A percentile compares a stretch with the other conserved stretches of the same genome.
Conservation (phyloP, 2,329 filamentous ascomycete species). For the Ceratocystiopsis minuta region DNA sequence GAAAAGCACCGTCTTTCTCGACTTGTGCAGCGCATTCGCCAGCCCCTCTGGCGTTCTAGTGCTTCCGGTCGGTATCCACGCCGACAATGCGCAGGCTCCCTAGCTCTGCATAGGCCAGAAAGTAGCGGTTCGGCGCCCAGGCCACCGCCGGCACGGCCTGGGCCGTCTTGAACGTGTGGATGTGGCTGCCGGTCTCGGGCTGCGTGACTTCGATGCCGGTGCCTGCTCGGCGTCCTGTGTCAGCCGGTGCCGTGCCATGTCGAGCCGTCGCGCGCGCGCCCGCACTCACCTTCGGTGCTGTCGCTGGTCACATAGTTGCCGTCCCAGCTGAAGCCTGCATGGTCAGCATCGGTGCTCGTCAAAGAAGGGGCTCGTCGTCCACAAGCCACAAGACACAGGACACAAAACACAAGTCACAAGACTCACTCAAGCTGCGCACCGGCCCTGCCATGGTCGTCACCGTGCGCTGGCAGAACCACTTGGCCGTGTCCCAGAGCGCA, state of each 20-base stretch:
- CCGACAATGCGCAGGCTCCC: constrained; percentile 53
- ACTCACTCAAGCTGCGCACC: constrained; percentile 48
- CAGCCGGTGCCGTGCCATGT: not conserved
- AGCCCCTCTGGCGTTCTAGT: constrained; percentile 3
- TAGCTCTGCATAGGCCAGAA: constrained; percentile 54
- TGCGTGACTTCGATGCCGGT: constrained; percentile 51
- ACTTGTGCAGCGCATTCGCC: not conserved
- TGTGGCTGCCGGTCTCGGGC: constrained; percentile 54
- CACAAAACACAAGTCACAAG: constrained; percentile 13
- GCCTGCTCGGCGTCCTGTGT: constrained; percentile 18
- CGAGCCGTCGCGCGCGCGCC: not conserved
- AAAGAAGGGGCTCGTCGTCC: not conserved
- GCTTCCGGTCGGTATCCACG: constrained; percentile 30
- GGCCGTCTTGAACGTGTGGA: constrained; percentile 53
- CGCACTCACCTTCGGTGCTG: constrained; percentile 48
- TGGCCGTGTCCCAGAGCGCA: constrained; percentile 58
- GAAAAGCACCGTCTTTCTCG: not conserved
- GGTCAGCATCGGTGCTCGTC: not conserved
- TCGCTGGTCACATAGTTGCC: constrained; percentile 58
- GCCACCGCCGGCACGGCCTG: constrained; percentile 48
- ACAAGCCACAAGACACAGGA: not conserved
- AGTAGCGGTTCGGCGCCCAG: constrained; percentile 61
- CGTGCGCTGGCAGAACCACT: constrained; percentile 60
- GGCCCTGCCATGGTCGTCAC: constrained; percentile 51
- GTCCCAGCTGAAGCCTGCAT: constrained; percentile 55